Evolutionary conservation across 129 eudicot genomes (phyloP), one percentile per base, ranked within the genome.

Genomic region (Artemisia annua): DNA sequence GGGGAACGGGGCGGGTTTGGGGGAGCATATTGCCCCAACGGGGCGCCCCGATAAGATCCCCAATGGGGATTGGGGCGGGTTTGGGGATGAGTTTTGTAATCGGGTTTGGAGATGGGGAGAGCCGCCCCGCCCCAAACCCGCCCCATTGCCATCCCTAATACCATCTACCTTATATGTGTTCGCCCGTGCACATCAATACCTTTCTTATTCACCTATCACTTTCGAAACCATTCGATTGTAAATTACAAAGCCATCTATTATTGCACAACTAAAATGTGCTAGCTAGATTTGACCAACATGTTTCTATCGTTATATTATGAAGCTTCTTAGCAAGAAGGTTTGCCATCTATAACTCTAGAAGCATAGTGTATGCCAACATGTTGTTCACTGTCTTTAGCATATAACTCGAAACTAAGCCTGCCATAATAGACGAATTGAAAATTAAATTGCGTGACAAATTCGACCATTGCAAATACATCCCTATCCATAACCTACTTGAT

Each of bases 291-390:
- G 74, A 54, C 64, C 64, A 70, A 13, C 16, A 70, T 57, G 14
- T 56, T 32, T 9, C 11, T 50, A 50, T 16, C 17, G 48, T n/a
- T 71, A 39, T 10, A 35, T 0, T 39, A 43, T 75, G 80, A 75
- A 75, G 68, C 60, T 66, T 75, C 80, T 6, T 66, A 49, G 79
- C 50, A 75, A 66, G 4, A 74, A 52, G 72, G 60, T 15, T 53
- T 54, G 32, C 20, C 15, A 35, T 35, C 44, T 6, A 39, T 39
- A 39, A 39, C 10, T 67, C 80, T 66, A 75, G 80, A 75, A 75
- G 63, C 80, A 44, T 67, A 22, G 80, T 12, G 50, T 57, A 46
- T 15, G 67, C 30, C 74, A 59, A 66, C 80, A 62, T 67, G 24
- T 66, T 57, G 43, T 46, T 67, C 0, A 20, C 59, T 75, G 80